phyloP scores from a whole-genome alignment of 371 early-diverging fungal species.

The Actinomucor elegans region DNA sequence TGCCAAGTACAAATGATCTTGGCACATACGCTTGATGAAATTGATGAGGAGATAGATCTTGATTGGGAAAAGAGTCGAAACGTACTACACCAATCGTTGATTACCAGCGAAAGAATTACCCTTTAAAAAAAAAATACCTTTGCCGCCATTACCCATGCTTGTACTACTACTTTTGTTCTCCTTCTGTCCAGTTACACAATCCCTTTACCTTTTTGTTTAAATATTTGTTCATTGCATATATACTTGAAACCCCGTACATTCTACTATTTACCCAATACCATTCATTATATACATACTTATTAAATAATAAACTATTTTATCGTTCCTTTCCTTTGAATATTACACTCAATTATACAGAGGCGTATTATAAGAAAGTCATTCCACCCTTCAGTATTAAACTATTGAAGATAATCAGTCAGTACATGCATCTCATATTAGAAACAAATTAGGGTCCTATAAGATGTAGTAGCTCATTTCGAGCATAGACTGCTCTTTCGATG shows the following conservation, averaged over 20 bases:
- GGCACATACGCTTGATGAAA: constrained; percentile 19
- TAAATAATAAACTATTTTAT: too few relatives aligned
- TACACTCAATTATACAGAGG: too few relatives aligned
- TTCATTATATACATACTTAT: not conserved
- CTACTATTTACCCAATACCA: too few relatives aligned
- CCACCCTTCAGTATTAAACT: too few relatives aligned
- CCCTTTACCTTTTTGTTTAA: constrained; percentile 1
- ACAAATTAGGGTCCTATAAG: too few relatives aligned
- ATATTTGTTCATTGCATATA: not conserved
- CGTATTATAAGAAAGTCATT: too few relatives aligned
- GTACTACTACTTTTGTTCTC: constrained; percentile 4
- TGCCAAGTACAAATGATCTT: constrained; percentile 16
- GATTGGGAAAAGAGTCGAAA: constrained; percentile 26
- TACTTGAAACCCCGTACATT: too few relatives aligned
- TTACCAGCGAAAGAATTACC: constrained; percentile 3
- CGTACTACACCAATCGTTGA: constrained; percentile 9
- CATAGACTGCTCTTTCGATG: too few relatives aligned
- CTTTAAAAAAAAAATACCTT: not conserved
- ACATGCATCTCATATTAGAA: too few relatives aligned
- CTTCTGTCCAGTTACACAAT: not conserved
- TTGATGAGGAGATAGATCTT: constrained; percentile 27
- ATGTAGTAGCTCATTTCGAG: too few relatives aligned
- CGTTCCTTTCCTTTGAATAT: too few relatives aligned
- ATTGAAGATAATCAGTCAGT: too few relatives aligned
- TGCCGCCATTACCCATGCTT: constrained; percentile 5